Conservation (phyloP, 78 protist genomes). For the slime mould (Dictyostelium discoideum) region DNA sequence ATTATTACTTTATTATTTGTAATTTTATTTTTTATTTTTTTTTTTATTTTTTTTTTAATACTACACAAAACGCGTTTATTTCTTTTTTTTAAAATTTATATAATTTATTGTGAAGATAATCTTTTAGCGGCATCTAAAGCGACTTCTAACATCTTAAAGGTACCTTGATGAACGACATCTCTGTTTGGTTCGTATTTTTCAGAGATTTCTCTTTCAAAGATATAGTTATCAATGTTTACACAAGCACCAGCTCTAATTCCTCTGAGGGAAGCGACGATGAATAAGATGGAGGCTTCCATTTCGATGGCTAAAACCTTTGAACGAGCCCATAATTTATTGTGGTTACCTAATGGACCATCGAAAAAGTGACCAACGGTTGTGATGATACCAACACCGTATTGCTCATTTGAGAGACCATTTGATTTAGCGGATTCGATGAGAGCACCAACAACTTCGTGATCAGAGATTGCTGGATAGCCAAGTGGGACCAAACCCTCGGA, state of each 20-base stretch:
- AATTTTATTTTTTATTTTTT: background rate
- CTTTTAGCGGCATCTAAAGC: slow-evolving; percentile 59
- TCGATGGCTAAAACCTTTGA: slow-evolving; percentile 75
- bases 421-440: slow-evolving; percentile 63
- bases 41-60: background rate
- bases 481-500: slow-evolving; percentile 79
- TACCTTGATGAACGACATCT: slow-evolving; percentile 79
- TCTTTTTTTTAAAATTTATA: background rate
- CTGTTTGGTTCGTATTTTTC: slow-evolving; percentile 81
- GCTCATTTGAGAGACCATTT: background rate
- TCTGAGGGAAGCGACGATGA: slow-evolving; percentile 58
- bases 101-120: background rate
- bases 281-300: slow-evolving; percentile 75
- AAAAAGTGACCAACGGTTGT: slow-evolving; percentile 80
- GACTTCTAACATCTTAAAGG: slow-evolving; percentile 64
- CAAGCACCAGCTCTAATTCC: slow-evolving; percentile 77
- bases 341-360: slow-evolving; percentile 83
- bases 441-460: slow-evolving; percentile 62
- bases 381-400: slow-evolving; percentile 75
- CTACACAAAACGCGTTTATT: background rate
- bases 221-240: slow-evolving; percentile 81
- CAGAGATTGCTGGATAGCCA: slow-evolving; percentile 72
- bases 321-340: slow-evolving; percentile 79
- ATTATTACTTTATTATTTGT: background rate
- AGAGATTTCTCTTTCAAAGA: slow-evolving; percentile 78